Base-by-base conservation (phyloP, 1,139 yeast genomes). In the Scheffersomyces parashehatae region DNA sequence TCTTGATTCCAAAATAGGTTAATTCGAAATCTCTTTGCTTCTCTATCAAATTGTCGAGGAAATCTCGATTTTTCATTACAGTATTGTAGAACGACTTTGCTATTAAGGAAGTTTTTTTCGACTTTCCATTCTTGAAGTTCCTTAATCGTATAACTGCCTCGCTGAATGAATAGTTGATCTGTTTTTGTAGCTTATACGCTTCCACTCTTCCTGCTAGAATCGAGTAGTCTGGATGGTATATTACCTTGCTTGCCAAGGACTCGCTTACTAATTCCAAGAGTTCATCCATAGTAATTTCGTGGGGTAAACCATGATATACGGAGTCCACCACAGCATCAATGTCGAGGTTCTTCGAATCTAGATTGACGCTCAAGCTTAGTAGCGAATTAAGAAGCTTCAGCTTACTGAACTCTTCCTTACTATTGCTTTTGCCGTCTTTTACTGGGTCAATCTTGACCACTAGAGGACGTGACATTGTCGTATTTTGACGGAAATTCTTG, bases 1-100 rank as follows among this genome's bases (percentile, higher is more conserved):
- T 79, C 56, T 74, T 76, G 55, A 77, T 66, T 1, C 83, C 84
- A 59, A 79, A 79, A 58, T 75, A 79, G 35, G 75, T 62, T 39
- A 76, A 55, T 32, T 60, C 66, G 41, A 62, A 66, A 53, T 79
- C 83, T 37, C 81, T 56, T 13, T 59, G 55, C 11, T 55, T 53
- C 11, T 57, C 64, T 4, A 79, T 63, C 9, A 76, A 64, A 4
- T 55, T 42, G 55, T 79, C 68, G 31, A 78, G 60, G 37, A 50
- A 54, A 3, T 60, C 62, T n/a, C 47, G 54, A 53, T 79, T 55
- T 4, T 60, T 51, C 49, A 45, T 47, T 2, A 73, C 77, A 2
- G 59, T 51, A 4, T 68, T 58, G 49, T 57, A 62, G 16, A 74
- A 57, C 36, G 50, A 47, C n/a, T 62, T 47, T 2, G 71, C 59